These are phyloP conservation scores for Vigna angularis DNA, from an alignment of 306 rosid species.

Conservation along the genomic window DNA sequence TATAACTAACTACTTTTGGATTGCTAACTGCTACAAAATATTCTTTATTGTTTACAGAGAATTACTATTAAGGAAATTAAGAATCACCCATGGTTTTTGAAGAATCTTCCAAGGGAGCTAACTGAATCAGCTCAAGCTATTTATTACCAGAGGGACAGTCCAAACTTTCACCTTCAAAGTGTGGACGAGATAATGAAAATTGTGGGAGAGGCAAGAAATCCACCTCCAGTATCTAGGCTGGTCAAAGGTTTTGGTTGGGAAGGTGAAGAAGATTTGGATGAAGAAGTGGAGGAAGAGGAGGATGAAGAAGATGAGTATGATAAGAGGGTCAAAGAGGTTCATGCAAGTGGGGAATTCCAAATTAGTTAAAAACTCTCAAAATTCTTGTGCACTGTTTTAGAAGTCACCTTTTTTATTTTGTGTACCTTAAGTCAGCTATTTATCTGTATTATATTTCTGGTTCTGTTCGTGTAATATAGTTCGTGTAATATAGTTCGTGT, in stretches of 20 bases:
- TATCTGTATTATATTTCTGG: constrained; percentile 48
- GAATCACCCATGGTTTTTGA: constrained; percentile 82
- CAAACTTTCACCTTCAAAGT: constrained; percentile 68
- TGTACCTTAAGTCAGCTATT: constrained; percentile 34
- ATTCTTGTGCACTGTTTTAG: constrained; percentile 38
- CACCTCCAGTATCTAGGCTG: constrained; percentile 63
- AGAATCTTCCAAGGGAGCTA: constrained; percentile 84
- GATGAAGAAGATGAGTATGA: constrained; percentile 74
- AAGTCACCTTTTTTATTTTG: constrained; percentile 8
- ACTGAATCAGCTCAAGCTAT: constrained; percentile 72
- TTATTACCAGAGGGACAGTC: constrained; percentile 72
- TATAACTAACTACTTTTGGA: constrained; percentile 23
- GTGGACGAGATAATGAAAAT: constrained; percentile 78
- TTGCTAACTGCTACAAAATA: constrained; percentile 29
- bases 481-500: constrained; percentile 38
- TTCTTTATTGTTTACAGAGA: constrained; percentile 57
- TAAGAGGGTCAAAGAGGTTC: constrained; percentile 73
- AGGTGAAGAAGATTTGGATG: constrained; percentile 54
- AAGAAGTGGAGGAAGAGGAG: constrained; percentile 58
- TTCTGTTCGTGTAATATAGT: constrained; percentile 44
- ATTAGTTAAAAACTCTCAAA: constrained; percentile 49
- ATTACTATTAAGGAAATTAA: constrained; percentile 74
- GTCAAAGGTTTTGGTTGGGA: constrained; percentile 73
- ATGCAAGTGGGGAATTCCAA: constrained; percentile 76
- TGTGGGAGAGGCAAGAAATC: constrained; percentile 78